A percentile compares a stretch with the other conserved stretches of the same genome.
Conservation (phyloP, 192 early-diverging fungal genomes). For the Podila clonocystis region DNA sequence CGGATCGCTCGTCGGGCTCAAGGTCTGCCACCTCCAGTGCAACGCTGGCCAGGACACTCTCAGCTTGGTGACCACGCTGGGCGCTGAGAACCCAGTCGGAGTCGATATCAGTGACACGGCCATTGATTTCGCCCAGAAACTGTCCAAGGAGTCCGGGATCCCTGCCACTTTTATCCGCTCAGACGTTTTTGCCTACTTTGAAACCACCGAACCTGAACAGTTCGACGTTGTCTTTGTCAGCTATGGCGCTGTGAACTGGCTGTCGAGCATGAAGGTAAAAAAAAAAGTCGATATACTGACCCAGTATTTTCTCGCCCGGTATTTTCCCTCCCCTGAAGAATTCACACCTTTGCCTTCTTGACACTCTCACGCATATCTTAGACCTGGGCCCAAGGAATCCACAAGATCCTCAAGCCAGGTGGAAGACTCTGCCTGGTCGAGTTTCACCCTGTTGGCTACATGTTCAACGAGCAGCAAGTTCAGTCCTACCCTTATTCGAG, state of each 20-base stretch:
- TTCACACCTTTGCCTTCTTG: too few species aligned
- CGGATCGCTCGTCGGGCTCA: conserved; percentile 29
- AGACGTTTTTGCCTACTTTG: conserved; percentile 42
- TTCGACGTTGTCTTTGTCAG: conserved; percentile 48
- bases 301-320: too few species aligned
- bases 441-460: conserved; percentile 24
- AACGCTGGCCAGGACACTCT: conserved; percentile 47
- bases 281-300: too few species aligned
- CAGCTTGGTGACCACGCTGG: conserved; percentile 27
- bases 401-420: conserved; percentile 31
- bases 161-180: conserved; percentile 33
- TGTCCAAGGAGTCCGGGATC: conserved; percentile 28
- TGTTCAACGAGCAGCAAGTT: conserved; percentile 24
- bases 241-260: conserved; percentile 32
- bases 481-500: conserved; percentile 25
- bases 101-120: conserved; percentile 49
- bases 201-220: conserved; percentile 18
- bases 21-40: conserved; percentile 45
- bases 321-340: too few species aligned
- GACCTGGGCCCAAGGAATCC: conserved; percentile 27
- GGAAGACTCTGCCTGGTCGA: conserved; percentile 33
- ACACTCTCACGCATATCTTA: background rate
- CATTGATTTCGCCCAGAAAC: conserved; percentile 27
- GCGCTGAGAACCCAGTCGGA: conserved; percentile 36
- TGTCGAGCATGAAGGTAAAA: conserved; percentile 28